phyloP scores from a whole-genome alignment of 2,329 filamentous ascomycete species.

The Cordyceps farinosa region DNA sequence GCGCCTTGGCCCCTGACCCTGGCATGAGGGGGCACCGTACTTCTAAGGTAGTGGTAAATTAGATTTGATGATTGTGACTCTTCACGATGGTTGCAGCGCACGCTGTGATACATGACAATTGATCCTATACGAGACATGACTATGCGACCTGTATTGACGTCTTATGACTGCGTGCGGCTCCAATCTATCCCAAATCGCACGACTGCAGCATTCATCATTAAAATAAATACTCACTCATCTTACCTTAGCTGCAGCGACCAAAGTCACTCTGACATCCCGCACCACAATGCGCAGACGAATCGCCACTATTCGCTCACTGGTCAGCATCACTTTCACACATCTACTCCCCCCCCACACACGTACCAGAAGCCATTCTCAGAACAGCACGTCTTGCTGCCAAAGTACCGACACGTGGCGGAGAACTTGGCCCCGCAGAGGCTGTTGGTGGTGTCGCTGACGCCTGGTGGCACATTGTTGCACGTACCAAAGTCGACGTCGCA shows the following conservation, averaged over 20 bases:
- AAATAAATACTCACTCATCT: background rate
- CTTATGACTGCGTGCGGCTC: background rate
- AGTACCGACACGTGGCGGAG: constrained; percentile 32
- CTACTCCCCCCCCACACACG: constrained; percentile 13
- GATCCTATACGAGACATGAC: background rate
- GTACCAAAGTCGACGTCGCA: constrained; percentile 35
- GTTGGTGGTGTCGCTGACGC: constrained; percentile 32
- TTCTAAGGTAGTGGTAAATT: too few relatives aligned
- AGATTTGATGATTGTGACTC: background rate
- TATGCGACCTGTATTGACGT: background rate
- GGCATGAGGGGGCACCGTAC: background rate
- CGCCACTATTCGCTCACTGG: background rate
- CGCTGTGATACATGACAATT: background rate
- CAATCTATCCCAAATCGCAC: background rate
- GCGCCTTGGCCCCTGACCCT: background rate
- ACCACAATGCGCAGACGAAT: constrained; percentile 27
- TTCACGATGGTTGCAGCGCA: background rate
- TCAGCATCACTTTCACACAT: background rate
- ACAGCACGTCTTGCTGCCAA: constrained; percentile 34
- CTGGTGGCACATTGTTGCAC: constrained; percentile 26
- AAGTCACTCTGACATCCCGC: constrained; percentile 33
- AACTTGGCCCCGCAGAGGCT: constrained; percentile 34
- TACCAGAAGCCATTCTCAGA: constrained; percentile 36
- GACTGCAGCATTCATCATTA: background rate
- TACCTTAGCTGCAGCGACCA: constrained; percentile 29